Conservation (phyloP, 176 grass and related monocot genomes). For the Carex littledalei region DNA sequence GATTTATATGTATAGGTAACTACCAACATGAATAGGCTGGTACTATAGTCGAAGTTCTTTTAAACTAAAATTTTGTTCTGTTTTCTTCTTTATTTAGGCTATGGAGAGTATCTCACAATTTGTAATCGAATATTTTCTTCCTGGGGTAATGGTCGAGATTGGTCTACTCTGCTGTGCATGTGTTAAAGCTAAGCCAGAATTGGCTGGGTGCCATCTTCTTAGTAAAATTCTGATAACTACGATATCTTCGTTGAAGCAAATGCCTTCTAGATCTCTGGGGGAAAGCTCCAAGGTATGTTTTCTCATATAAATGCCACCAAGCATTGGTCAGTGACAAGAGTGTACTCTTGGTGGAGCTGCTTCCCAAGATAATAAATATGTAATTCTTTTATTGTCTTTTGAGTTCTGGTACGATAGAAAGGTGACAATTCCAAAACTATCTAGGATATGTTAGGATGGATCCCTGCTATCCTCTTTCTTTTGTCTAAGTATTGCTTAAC, state of each 20-base stretch:
- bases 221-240: conserved; percentile 69
- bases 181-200: conserved; percentile 62
- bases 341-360: neutral
- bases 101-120: conserved; percentile 52
- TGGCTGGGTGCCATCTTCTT: conserved; percentile 60
- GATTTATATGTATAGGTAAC: neutral
- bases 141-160: conserved; percentile 85
- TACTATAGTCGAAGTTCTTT: neutral
- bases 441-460: neutral
- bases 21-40: conserved; percentile 4
- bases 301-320: neutral
- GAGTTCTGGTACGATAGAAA: neutral
- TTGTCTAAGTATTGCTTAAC: neutral
- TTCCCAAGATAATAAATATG: neutral
- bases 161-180: conserved; percentile 91
- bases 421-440: neutral
- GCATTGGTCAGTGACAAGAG: neutral
- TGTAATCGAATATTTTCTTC: conserved; percentile 88
- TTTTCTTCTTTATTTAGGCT: conserved; percentile 19
- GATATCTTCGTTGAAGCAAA: conserved; percentile 66
- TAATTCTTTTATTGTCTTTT: conserved; percentile 9
- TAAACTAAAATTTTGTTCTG: neutral
- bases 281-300: conserved; percentile 3
- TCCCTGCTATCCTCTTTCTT: neutral
- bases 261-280: conserved; percentile 22